Evolutionary conservation across 306 rosid genomes (phyloP), one percentile per base, ranked within the genome.

Genomic region (Cicer yamashitae): DNA sequence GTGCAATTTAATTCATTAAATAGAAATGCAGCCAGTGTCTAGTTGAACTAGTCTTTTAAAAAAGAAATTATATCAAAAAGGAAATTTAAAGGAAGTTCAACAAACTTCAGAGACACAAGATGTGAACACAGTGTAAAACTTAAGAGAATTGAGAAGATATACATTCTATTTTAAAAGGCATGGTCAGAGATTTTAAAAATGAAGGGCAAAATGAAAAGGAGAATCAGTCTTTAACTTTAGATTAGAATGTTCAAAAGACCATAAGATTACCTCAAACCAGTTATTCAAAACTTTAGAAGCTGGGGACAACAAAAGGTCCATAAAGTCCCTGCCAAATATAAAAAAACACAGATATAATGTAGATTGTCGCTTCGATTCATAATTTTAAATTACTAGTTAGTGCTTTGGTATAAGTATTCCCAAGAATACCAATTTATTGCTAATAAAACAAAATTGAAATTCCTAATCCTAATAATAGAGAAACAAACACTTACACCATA

Each of bases 271-370:
- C 96, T 92, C 96, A 80, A 94, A 94, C 99, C 97, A 90, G 75
- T 89, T 94, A 77, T 94, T 94, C 86, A 94, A 83, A 84, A 89
- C 96, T 82, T 94, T 90, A 37, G 96, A 92, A 46, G 97, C 91
- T 8, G 97, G 97, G 76, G 97, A 89, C 69, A 94, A 63, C 71
- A 94, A 77, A 76, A 94, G 93, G 77, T 94, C 99, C 96, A 89
- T 80, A 78, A 94, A 92, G 69, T 88, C 87, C 77, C 99, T 94
- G 92, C 78, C 86, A 79, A 73, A 77, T 69, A 3, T n/a, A 62
- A 39, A n/a, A 37, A 40, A 17, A 78, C 54, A 74, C 54, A 80
- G 65, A 59, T 20, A 65, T 70, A 38, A 77, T 18, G 37, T 15
- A 11, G 63, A 43, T 37, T 46, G 47, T 57, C 57, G 38, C 74